phyloP scores from a whole-genome alignment of 495 filamentous ascomycete species.

The Aspergillus biplanus region DNA sequence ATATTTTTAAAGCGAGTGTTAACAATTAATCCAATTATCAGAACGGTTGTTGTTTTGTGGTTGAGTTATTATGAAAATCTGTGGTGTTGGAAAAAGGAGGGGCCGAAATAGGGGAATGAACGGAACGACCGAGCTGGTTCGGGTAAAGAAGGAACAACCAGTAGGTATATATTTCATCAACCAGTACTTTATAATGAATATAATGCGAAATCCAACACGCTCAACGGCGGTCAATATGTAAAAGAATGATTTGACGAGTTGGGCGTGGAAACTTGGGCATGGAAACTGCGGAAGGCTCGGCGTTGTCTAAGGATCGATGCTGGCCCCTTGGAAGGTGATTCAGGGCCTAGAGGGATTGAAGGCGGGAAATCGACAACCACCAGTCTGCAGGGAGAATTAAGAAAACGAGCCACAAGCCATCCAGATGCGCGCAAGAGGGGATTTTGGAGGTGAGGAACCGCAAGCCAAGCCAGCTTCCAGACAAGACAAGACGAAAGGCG shows the following conservation, averaged over 20 bases:
- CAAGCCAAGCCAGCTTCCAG: constrained; percentile 19
- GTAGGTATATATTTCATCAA: constrained; percentile 11
- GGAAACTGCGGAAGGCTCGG: constrained; percentile 15
- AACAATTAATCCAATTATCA: not conserved
- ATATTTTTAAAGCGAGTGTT: constrained; percentile 23
- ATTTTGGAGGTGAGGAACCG: constrained; percentile 11
- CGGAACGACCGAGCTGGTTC: constrained; percentile 14
- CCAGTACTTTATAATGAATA: not conserved
- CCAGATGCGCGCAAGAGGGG: constrained; percentile 14
- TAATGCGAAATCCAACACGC: constrained; percentile 1
- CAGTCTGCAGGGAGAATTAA: constrained; percentile 22
- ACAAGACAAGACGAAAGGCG: constrained; percentile 1
- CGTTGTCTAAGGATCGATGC: constrained; percentile 14
- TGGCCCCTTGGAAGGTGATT: constrained; percentile 19
- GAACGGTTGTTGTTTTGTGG: constrained; percentile 6
- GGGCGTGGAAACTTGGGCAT: constrained; percentile 16
- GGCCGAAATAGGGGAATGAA: constrained; percentile 29
- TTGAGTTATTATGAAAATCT: constrained; percentile 6
- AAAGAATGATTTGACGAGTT: constrained; percentile 21
- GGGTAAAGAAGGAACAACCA: constrained; percentile 17
- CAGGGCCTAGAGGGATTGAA: not conserved
- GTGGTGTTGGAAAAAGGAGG: constrained; percentile 14
- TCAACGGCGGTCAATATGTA: constrained; percentile 10
- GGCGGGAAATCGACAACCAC: constrained; percentile 24
- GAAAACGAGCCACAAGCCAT: constrained; percentile 19